Evolutionary conservation across 352 stramenopile species (phyloP).

Genomic region (Phytophthora capsici): DNA sequence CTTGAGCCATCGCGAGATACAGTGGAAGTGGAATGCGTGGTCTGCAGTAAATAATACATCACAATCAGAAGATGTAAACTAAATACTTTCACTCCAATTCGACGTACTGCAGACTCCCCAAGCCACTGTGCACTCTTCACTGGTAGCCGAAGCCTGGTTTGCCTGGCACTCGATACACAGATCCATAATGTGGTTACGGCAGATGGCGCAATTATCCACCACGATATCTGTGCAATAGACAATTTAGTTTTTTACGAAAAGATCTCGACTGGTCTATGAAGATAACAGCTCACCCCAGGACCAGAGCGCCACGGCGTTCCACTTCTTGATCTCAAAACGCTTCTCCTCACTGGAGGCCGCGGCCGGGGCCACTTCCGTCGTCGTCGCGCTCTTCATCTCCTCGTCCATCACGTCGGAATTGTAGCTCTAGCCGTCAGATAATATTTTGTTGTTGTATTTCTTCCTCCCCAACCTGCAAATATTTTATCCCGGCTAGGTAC

Average conservation of each 20-base stretch:
- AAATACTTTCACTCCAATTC: not conserved
- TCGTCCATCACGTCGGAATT: conserved; percentile 58
- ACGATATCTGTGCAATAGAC: conserved; percentile 72
- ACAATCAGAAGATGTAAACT: conserved; percentile 11
- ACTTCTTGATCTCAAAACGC: conserved; percentile 99
- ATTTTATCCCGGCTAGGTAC: not conserved
- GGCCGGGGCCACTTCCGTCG: conserved; percentile 29
- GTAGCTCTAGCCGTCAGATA: conserved; percentile 1
- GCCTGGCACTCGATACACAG: conserved; percentile 99
- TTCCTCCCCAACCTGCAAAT: not conserved
- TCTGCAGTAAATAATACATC: conserved; percentile 68
- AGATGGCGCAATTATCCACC: conserved; percentile 97
- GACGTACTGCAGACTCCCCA: conserved; percentile 89
- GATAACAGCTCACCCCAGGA: conserved; percentile 88
- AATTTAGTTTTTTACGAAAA: conserved; percentile 14
- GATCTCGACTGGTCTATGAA: conserved; percentile 16
- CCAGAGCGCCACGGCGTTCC: conserved; percentile 99
- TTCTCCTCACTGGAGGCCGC: conserved; percentile 59
- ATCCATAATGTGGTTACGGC: conserved; percentile 99
- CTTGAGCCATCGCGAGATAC: conserved; percentile 99
- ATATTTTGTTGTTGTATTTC: conserved; percentile 13
- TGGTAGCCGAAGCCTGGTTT: conserved; percentile 89
- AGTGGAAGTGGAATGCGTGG: conserved; percentile 99
- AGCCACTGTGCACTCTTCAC: conserved; percentile 87
- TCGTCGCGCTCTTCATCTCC: conserved; percentile 70